Base-by-base conservation (phyloP, 768 basidiomycete genomes). In the Infundibulicybe gibba region DNA sequence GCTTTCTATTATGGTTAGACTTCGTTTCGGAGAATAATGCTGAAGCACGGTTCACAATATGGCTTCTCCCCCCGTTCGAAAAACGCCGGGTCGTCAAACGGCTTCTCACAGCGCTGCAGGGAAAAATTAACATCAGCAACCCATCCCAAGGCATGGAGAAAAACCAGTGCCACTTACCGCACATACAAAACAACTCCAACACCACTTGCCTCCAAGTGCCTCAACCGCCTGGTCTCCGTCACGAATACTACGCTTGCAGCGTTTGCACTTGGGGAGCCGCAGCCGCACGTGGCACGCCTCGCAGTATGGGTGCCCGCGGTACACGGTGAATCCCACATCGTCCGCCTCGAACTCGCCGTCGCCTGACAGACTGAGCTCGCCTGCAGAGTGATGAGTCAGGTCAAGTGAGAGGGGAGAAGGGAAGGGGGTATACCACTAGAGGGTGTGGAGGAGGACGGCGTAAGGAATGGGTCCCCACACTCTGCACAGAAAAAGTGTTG, bases 401-500 rank as follows among this genome's bases (percentile, higher is more conserved):
- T 21, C 20, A 16, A 13, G 11, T n/a, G 40, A 39, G 41, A 34
- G 39, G 20, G 39, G 10, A 10, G 40, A 47, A 37, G 32, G 35
- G 25, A 15, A 15, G 32, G 5, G 8, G 17, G 44, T 59, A 16
- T 41, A 68, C 69, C 67, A 43, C 62, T 61, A 11, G 65, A 60
- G 45, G 64, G 54, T 15, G 65, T 57, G 4, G 65, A 63, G 59
- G 75, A 50, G 15, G 74, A 70, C 12, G 77, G 90, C 6, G 89
- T 76, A 25, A 98, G 74, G 74, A 99, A 99, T 0, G 95, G 94
- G 61, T 97, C 94, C 5, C 95, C 95, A 59, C 95, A 99, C 62
- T 97, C 94, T 2, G 92, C 82, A 62, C 95, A 99, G 76, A 97
- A 99, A 71, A 99, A 99, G 67, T 99, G 95, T 42, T 93, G 88